These are phyloP conservation scores for Fusarium sambucinum DNA, from an alignment of 2,329 filamentous ascomycete species.

Conservation along the genomic window DNA sequence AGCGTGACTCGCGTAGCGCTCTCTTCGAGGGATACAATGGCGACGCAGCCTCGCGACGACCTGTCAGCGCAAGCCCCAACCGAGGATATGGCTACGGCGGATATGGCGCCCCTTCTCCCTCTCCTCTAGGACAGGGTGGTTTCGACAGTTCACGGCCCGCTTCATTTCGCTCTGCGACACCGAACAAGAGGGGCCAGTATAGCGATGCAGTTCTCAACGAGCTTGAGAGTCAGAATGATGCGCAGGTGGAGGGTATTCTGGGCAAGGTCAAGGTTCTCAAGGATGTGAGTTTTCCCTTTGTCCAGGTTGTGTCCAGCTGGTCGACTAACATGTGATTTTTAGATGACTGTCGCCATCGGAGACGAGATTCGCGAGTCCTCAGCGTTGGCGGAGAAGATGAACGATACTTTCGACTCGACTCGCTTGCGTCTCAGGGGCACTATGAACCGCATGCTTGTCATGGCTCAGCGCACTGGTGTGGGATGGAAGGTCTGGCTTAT, in stretches of 20 bases:
- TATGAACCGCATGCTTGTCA: conserved; percentile 96
- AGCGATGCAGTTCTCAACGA: conserved; percentile 91
- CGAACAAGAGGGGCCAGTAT: conserved; percentile 87
- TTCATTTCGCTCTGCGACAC: conserved; percentile 73
- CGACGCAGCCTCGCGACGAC: conserved; percentile 55
- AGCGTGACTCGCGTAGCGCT: conserved; percentile 77
- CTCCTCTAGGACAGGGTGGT: conserved; percentile 31
- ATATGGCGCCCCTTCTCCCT: conserved; percentile 46
- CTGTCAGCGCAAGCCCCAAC: conserved; percentile 61
- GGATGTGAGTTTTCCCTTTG: conserved; percentile 71
- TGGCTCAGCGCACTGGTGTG: conserved; percentile 95
- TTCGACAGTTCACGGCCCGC: conserved; percentile 27
- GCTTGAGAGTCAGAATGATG: conserved; percentile 95
- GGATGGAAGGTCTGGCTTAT: conserved; percentile 94
- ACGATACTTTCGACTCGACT: conserved; percentile 91
- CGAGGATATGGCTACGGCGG: conserved; percentile 63
- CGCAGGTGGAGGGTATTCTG: conserved; percentile 88
- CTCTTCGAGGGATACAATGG: conserved; percentile 80
- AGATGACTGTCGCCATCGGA: conserved; percentile 94
- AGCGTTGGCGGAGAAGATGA: conserved; percentile 92
- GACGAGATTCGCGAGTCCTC: conserved; percentile 94
- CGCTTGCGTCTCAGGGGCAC: conserved; percentile 84
- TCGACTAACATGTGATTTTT: conserved; percentile 19
- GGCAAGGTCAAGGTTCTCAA: conserved; percentile 92
- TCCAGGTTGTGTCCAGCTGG: background rate